Evolutionary conservation across 208 protist genomes (phyloP).

Genomic region (Leishmania lainsoni): DNA sequence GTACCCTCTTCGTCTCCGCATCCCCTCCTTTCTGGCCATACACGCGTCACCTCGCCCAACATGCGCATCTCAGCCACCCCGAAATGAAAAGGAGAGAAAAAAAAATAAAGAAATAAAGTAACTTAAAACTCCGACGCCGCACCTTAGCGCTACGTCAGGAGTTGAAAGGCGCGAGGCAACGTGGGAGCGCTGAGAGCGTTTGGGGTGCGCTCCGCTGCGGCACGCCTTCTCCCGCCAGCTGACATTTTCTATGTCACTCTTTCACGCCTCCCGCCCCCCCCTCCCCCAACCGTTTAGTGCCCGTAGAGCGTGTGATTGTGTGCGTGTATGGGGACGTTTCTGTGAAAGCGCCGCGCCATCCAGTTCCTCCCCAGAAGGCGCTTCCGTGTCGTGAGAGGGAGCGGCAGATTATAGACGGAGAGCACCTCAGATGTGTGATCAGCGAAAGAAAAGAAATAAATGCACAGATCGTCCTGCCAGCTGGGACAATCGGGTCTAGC

Average conservation of each 20-base stretch:
- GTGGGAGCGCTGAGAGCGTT: neutral
- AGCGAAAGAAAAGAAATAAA: neutral
- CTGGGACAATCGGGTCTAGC: neutral
- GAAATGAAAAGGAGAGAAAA: neutral
- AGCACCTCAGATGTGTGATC: neutral
- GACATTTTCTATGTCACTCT: neutral
- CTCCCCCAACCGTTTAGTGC: neutral
- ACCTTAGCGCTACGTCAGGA: neutral
- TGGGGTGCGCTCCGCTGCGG: neutral
- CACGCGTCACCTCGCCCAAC: neutral
- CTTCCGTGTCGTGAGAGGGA: neutral
- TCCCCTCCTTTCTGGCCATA: neutral
- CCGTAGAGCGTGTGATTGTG: neutral
- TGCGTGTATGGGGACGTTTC: too few relatives aligned
- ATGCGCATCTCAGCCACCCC: neutral
- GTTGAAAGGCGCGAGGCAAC: neutral
- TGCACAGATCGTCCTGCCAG: neutral
- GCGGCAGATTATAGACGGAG: neutral
- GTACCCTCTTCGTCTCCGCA: neutral
- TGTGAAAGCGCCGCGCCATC: neutral
- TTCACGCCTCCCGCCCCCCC: too few relatives aligned
- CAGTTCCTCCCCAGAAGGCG: neutral
- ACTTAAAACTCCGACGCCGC: neutral
- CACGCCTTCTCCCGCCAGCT: too few relatives aligned
- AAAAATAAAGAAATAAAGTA: neutral